Evolutionary conservation across 2,329 filamentous ascomycete species (phyloP), one percentile per base, ranked within the genome.

Genomic region (Trichoderma oligosporum): DNA sequence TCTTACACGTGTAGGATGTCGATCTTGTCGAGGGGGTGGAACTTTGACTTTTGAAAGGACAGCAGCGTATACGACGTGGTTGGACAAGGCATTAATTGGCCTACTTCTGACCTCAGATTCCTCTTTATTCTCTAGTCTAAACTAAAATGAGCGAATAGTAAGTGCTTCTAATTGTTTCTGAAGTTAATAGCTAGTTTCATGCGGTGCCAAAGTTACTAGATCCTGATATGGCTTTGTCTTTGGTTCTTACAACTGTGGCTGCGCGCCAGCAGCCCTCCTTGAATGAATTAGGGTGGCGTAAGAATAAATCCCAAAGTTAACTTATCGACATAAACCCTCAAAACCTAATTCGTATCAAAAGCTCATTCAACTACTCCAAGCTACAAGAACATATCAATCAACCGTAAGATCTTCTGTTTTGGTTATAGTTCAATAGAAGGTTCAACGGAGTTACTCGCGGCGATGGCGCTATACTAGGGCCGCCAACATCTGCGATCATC

Each of bases 1-100:
- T 38, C 31, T 36, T 18, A 20, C 24, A 7, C 33, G 18, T 27
- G 24, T 22, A 12, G 16, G 47, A 39, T 18, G 47, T 51, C 35
- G 35, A 39, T 51, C 33, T 51, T 12, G 24, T 36, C 22, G 16
- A 39, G 27, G 27, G 27, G 11, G 47, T 51, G 47, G 47, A 51
- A 39, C 46, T 51, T 51, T 51, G 35, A 39, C 33, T 38, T 22
- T 29, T 18, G 20, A 29, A 47, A 51, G 35, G 46, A 49, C 4
- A 3, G 36, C 8, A 16, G 8, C 36, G 16, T 39, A 18, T 22
- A 9, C n/a, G n/a, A n/a, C n/a, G n/a, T n/a, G 36, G n/a, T 18
- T 39, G 7, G 7, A 18, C 4, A 18, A 39, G 18, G 36, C 7
- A 18, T 11, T 22, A 39, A 39, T n/a, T 39, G 36, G 36, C 8